Evolutionary conservation across 768 basidiomycete genomes (phyloP).

Genomic region (Hygrocybe punicea): DNA sequence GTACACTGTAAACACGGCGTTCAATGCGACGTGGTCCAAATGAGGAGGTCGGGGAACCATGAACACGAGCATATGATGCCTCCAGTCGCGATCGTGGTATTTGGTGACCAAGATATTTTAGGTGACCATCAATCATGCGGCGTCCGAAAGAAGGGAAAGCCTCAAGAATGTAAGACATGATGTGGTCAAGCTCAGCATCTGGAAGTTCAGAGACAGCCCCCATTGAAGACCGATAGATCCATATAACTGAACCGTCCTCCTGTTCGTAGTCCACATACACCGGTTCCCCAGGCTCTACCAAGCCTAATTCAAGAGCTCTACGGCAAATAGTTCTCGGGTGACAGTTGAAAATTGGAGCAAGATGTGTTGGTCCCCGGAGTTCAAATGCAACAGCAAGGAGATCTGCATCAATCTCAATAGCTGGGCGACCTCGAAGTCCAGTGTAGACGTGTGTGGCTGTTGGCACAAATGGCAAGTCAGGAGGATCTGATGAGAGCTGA

Average conservation of each 20-base stretch:
- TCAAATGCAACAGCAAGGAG: conserved; percentile 17
- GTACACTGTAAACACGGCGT: conserved; percentile 24
- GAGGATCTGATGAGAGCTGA: conserved; percentile 13
- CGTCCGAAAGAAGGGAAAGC: conserved; percentile 25
- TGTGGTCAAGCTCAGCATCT: conserved; percentile 22
- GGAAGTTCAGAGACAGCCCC: conserved; percentile 14
- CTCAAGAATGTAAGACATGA: conserved; percentile 18
- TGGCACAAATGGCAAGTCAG: neutral
- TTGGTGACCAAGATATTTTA: conserved; percentile 18
- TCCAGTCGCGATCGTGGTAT: conserved; percentile 19
- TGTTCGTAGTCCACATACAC: conserved; percentile 11
- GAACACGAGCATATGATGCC: conserved; percentile 16
- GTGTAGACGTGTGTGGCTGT: neutral
- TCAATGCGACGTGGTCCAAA: conserved; percentile 27
- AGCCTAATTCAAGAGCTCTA: conserved; percentile 19
- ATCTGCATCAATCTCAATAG: conserved; percentile 18
- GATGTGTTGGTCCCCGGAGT: conserved; percentile 14
- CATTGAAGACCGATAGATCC: conserved; percentile 7
- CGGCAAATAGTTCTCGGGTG: conserved; percentile 12
- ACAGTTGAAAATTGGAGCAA: conserved; percentile 13
- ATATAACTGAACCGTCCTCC: conserved; percentile 13
- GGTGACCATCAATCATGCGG: conserved; percentile 23
- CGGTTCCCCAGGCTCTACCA: conserved; percentile 17
- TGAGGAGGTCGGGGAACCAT: conserved; percentile 18
- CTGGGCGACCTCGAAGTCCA: conserved; percentile 20